These are phyloP conservation scores for Phellinidium pouzarii DNA, from an alignment of 1,284 basidiomycete species.

Conservation along the genomic window DNA sequence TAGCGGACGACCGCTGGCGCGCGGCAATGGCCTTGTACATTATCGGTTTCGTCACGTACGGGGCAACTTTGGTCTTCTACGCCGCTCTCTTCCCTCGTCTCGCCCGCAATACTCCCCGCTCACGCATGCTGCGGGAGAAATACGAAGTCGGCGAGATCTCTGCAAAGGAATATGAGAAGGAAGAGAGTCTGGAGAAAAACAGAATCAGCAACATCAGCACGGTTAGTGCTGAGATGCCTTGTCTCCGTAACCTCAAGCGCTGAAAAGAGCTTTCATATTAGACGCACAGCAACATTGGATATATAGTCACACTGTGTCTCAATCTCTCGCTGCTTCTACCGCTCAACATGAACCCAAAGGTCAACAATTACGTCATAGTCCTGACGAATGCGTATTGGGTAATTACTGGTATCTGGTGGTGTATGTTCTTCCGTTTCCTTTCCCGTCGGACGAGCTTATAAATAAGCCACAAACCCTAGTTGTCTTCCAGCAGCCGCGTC, in stretches of 20 bases:
- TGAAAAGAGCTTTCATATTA: slow-evolving; percentile 24
- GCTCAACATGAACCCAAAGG: slow-evolving; percentile 52
- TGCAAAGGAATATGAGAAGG: slow-evolving; percentile 59
- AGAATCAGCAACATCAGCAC: slow-evolving; percentile 82
- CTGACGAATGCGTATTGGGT: slow-evolving; percentile 72
- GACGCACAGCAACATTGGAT: slow-evolving; percentile 75
- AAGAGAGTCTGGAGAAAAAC: slow-evolving; percentile 80
- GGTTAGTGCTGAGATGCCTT: slow-evolving; percentile 35
- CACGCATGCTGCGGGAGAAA: slow-evolving; percentile 51
- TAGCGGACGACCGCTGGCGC: slow-evolving; percentile 65
- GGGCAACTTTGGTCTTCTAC: slow-evolving; percentile 76
- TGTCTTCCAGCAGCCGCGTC: slow-evolving; percentile 68
- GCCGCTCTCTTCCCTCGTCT: slow-evolving; percentile 78
- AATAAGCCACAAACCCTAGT: neutral
- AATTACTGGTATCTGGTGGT: slow-evolving; percentile 74
- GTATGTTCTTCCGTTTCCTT: slow-evolving; percentile 35
- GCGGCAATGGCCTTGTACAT: slow-evolving; percentile 76
- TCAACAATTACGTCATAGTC: slow-evolving; percentile 65
- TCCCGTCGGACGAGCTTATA: neutral
- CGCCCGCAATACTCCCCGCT: slow-evolving; percentile 69
- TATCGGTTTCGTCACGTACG: slow-evolving; percentile 71
- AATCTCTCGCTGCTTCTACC: slow-evolving; percentile 74
- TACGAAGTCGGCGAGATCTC: slow-evolving; percentile 53
- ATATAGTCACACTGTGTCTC: slow-evolving; percentile 56
- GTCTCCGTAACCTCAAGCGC: neutral